Conservation (phyloP, 805 yeast species). For the Metschnikowia colocasiae region DNA sequence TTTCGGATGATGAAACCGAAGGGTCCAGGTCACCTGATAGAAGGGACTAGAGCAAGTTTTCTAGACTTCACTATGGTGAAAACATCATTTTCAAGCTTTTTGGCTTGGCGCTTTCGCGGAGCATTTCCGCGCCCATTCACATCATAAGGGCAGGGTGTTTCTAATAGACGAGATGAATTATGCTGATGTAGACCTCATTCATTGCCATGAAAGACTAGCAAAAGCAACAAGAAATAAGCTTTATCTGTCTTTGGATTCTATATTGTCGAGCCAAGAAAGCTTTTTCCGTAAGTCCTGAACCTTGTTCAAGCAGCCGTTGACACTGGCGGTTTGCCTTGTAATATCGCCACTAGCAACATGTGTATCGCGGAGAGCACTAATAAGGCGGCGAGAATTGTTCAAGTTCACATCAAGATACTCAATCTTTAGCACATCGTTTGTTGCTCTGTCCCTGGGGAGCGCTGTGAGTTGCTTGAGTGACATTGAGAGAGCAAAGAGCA, state of each 20-base stretch:
- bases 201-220: not conserved
- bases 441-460: slow-evolving; percentile 31
- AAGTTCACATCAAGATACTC: slow-evolving; percentile 38
- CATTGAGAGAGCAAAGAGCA: slow-evolving; percentile 3
- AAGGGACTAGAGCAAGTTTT: not conserved
- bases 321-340: slow-evolving; percentile 3
- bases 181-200: not conserved
- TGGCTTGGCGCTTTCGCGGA: not conserved
- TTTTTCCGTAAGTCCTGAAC: slow-evolving; percentile 8
- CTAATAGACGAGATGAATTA: not conserved
- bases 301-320: slow-evolving; percentile 8
- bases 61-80: not conserved
- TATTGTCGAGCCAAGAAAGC: slow-evolving; percentile 15
- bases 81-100: not conserved
- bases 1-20: slow-evolving; percentile 17
- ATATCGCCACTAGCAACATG: slow-evolving; percentile 7
- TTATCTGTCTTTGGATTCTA: slow-evolving; percentile 1
- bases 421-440: slow-evolving; percentile 31
- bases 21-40: not conserved
- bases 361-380: slow-evolving; percentile 18
- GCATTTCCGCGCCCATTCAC: not conserved
- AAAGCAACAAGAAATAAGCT: not conserved
- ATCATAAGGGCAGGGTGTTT: not conserved
- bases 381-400: slow-evolving; percentile 36
- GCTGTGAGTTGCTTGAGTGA: slow-evolving; percentile 26